phyloP scores from a whole-genome alignment of 805 yeast genomes.

The Starmerella etchellsii region DNA sequence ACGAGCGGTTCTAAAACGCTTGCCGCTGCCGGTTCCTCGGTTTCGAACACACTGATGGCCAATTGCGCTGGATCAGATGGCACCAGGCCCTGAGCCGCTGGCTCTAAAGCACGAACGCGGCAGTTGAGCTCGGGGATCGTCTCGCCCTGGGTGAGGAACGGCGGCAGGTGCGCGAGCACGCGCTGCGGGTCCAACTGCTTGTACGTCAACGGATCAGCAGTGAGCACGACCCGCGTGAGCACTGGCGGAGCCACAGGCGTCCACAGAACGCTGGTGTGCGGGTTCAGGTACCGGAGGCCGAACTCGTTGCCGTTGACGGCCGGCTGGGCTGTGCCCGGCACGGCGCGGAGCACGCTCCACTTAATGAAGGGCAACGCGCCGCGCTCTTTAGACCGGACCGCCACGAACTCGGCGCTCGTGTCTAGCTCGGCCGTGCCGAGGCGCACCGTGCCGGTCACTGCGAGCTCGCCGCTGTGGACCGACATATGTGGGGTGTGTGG shows the following conservation, averaged over 20 bases:
- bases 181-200: constrained; percentile 28
- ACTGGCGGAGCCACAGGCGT: constrained; percentile 8
- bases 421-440: constrained; percentile 2
- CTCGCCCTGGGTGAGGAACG: constrained; percentile 34
- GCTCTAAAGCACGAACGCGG: constrained; percentile 50
- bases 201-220: constrained; percentile 39
- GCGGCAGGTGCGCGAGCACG: constrained; percentile 28
- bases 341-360: constrained; percentile 11
- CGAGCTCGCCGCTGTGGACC: background rate
- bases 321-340: background rate
- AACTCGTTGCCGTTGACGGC: constrained; percentile 7
- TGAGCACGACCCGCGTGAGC: constrained; percentile 32
- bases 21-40: too few relatives aligned
- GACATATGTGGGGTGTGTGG: background rate
- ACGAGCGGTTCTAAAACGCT: background rate
- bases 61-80: constrained; percentile 10
- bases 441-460: background rate
- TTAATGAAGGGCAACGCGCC: constrained; percentile 9
- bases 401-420: constrained; percentile 5
- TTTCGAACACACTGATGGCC: constrained; percentile 1
- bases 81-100: constrained; percentile 55
- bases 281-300: background rate
- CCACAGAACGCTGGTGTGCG: constrained; percentile 7
- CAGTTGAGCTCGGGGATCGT: constrained; percentile 36
- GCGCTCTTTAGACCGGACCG: constrained; percentile 9